Percentiles rank a stretch among this genome's conserved stretches.
Conservation (phyloP, 306 rosid genomes). For the Crataegus laevigata region DNA sequence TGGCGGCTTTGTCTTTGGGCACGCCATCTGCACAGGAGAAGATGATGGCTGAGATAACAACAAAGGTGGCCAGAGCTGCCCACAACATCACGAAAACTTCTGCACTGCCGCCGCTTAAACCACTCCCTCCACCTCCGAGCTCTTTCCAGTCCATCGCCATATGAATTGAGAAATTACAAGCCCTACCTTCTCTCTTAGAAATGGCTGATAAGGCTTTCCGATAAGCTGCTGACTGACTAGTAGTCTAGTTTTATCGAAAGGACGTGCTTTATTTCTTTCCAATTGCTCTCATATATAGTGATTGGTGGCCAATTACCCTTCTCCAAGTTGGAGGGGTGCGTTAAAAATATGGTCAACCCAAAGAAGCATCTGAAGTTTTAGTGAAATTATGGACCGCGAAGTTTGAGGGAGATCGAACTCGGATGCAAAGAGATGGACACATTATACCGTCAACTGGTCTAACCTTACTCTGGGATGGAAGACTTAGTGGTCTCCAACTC, state of each 20-base stretch:
- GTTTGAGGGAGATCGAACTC: not conserved
- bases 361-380: not conserved
- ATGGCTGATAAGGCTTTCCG: not conserved
- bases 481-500: not conserved
- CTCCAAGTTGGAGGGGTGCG: not conserved
- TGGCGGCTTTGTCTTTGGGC: slow-evolving; percentile 36
- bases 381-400: not conserved
- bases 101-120: slow-evolving; percentile 8
- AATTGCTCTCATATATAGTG: not conserved
- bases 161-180: not conserved
- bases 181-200: not conserved
- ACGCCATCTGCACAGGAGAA: slow-evolving; percentile 64
- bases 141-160: slow-evolving; percentile 55
- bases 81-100: slow-evolving; percentile 30
- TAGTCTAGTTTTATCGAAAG: not conserved
- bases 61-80: slow-evolving; percentile 29
- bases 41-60: slow-evolving; percentile 38
- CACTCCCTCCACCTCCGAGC: slow-evolving; percentile 9
- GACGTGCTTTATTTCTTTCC: not conserved
- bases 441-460: not conserved
- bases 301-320: not conserved
- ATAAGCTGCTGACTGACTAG: not conserved
- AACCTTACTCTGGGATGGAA: not conserved
- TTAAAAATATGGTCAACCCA: not conserved
- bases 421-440: not conserved